phyloP scores from a whole-genome alignment of 306 rosid genomes.

The Fragaria nilgerrensis region DNA sequence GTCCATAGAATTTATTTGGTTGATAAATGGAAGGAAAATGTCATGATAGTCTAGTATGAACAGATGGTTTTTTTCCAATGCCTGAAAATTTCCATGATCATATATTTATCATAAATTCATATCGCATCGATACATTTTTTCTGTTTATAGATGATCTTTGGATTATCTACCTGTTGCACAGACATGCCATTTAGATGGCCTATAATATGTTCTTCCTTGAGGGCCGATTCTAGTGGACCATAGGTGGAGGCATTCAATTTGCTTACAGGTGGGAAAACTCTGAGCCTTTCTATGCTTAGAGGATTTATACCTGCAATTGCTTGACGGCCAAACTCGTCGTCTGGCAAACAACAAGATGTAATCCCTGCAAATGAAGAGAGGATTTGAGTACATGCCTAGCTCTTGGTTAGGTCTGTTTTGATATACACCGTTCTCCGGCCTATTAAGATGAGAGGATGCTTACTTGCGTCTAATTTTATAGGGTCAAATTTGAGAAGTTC shows the following conservation, averaged over 20 bases:
- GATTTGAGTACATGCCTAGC: not conserved
- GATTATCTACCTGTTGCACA: constrained; percentile 4
- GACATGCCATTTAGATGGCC: constrained; percentile 11
- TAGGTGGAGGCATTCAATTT: constrained; percentile 40
- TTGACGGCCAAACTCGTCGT: constrained; percentile 49
- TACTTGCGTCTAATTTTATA: constrained; percentile 1
- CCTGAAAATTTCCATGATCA: constrained; percentile 37
- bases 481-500: too few species aligned
- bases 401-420: not conserved
- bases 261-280: constrained; percentile 54
- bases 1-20: constrained; percentile 64
- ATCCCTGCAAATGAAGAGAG: constrained; percentile 26
- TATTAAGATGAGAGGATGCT: not conserved
- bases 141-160: not conserved
- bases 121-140: not conserved
- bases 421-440: not conserved
- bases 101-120: not conserved
- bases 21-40: constrained; percentile 70
- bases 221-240: constrained; percentile 47
- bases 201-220: constrained; percentile 47
- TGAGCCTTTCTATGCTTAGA: constrained; percentile 36
- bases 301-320: constrained; percentile 34
- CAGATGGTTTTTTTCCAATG: constrained; percentile 62
- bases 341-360: constrained; percentile 25
- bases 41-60: constrained; percentile 81